These are phyloP conservation scores for Hygrophorus pudorinus DNA, from an alignment of 768 basidiomycete species.

Conservation along the genomic window DNA sequence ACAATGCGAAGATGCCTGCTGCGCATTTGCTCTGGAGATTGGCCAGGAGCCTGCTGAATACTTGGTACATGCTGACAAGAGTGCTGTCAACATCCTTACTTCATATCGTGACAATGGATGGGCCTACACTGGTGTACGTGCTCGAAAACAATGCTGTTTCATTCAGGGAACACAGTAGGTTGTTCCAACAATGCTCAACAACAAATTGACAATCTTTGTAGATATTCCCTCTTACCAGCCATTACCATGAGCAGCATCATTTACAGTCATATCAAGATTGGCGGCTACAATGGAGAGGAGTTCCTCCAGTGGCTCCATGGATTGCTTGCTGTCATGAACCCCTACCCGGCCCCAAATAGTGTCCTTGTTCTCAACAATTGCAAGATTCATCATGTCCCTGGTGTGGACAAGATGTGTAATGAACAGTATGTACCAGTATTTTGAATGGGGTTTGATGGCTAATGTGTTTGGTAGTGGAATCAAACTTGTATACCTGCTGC, in stretches of 20 bases:
- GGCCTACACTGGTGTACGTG: slow-evolving; percentile 3
- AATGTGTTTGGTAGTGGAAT: neutral
- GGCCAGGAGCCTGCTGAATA: slow-evolving; percentile 8
- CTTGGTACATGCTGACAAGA: slow-evolving; percentile 9
- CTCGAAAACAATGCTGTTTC: slow-evolving; percentile 1
- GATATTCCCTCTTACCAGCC: slow-evolving; percentile 13
- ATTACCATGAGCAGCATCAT: slow-evolving; percentile 11
- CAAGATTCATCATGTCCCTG: slow-evolving; percentile 26
- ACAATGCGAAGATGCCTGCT: slow-evolving; percentile 7
- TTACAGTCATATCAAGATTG: slow-evolving; percentile 9
- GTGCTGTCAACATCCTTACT: slow-evolving; percentile 7
- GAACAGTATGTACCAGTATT: neutral
- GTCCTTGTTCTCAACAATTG: slow-evolving; percentile 32
- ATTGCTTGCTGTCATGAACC: slow-evolving; percentile 17
- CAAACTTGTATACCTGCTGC: slow-evolving; percentile 3
- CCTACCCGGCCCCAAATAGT: slow-evolving; percentile 23
- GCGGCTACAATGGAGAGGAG: slow-evolving; percentile 11
- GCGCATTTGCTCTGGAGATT: slow-evolving; percentile 5
- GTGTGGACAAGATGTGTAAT: slow-evolving; percentile 11
- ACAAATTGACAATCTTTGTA: slow-evolving; percentile 1
- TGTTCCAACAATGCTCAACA: neutral
- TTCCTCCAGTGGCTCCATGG: slow-evolving; percentile 4
- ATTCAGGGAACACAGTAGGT: slow-evolving; percentile 6
- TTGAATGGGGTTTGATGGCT: neutral
- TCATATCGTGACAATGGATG: slow-evolving; percentile 7